Base-by-base conservation (phyloP, 148 eudicot species). In the Vaccinium darrowii region DNA sequence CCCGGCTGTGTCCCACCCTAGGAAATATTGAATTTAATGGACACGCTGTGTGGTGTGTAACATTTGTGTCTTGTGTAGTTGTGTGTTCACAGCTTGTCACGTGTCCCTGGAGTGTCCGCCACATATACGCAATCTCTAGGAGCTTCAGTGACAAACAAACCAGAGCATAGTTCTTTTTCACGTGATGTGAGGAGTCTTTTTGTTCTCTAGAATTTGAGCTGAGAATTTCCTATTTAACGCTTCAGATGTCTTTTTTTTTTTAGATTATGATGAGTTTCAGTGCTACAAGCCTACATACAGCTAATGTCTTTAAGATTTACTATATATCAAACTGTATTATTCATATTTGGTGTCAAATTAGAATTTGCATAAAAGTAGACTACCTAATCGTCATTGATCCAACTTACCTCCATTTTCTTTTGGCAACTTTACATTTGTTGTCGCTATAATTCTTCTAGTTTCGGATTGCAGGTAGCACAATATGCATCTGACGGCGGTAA, bases 401-500 rank as follows among this genome's bases (percentile, higher is more conserved):
- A 16, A 15, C 23, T 82, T 69, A n/a, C 19, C 5, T 19, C 8
- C 77, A 18, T 69, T 52, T 69, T 15, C 53, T 25, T 57, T 3
- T 51, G 23, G 16, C 50, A 79, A 57, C 12, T 16, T 56, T 33
- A 36, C 52, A 73, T 50, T 4, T 43, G 14, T 51, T 47, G 36
- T 39, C 23, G 0, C 25, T 13, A 25, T 71, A 18, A 50, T 33
- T 30, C 82, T 58, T 81, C 65, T 9, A 63, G 9, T 39, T 57
- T 83, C 33, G 43, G 71, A 49, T 76, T 88, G 79, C 89, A 96
- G 99, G 99, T 96, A 75, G 99, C 99, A 85, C 91, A 96, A 86
- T 96, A 96, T 86, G 99, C 99, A 80, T 88, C 92, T 87, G 96
- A 93, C 65, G 90, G 71, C 83, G 98, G 95, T 39, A 91, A 88